These are phyloP conservation scores for Camellia japonica DNA, from an alignment of 148 eudicot species.

Conservation along the genomic window DNA sequence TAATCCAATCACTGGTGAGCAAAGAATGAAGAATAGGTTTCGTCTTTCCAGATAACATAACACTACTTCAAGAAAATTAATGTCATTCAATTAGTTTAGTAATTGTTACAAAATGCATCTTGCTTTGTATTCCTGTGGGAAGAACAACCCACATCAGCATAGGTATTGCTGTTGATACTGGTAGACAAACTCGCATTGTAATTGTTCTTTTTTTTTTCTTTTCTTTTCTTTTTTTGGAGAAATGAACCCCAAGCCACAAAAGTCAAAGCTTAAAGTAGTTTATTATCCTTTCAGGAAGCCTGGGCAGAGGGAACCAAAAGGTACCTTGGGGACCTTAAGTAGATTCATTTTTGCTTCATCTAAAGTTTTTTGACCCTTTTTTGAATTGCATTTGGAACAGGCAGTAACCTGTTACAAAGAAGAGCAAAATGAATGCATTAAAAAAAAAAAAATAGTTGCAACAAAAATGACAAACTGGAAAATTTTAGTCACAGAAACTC, in stretches of 20 bases:
- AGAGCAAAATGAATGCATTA: background rate
- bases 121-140: background rate
- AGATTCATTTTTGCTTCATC: constrained; percentile 84
- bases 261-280: background rate
- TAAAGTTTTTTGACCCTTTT: constrained; percentile 80
- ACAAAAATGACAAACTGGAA: background rate
- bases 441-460: background rate
- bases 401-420: constrained; percentile 70
- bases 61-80: background rate
- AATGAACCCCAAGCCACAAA: background rate
- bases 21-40: background rate
- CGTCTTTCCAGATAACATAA: background rate
- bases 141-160: background rate
- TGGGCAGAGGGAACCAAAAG: constrained; percentile 1
- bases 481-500: background rate
- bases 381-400: constrained; percentile 85
- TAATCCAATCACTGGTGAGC: background rate
- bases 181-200: background rate
- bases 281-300: background rate
- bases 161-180: background rate
- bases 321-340: constrained; percentile 78
- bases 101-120: background rate
- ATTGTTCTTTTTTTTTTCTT: background rate
- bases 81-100: background rate
- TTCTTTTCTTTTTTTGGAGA: background rate